Percentiles rank a stretch among this genome's conserved stretches.
phyloP scores from a whole-genome alignment of 306 rosid genomes.

The Begonia fuchsioides region DNA sequence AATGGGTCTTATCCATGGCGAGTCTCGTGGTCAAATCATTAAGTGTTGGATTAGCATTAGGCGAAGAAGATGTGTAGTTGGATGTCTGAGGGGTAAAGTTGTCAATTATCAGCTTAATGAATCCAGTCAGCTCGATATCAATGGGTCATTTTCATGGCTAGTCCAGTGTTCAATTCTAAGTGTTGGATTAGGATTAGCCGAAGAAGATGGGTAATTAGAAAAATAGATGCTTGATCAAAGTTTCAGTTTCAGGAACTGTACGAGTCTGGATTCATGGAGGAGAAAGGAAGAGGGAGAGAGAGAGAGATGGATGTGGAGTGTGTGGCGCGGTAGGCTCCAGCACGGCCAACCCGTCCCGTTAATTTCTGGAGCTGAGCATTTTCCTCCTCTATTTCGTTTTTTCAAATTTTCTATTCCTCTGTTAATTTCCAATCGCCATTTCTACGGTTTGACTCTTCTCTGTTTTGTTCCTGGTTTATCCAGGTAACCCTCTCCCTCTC shows the following conservation, averaged over 20 bases:
- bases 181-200: too few relatives aligned
- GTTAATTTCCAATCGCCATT: slow-evolving; percentile 2
- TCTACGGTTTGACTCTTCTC: slow-evolving; percentile 1
- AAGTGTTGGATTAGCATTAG: too few relatives aligned
- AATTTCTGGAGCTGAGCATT: slow-evolving; percentile 1
- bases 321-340: slow-evolving; percentile 4
- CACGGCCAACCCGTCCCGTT: slow-evolving; percentile 10
- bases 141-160: too few relatives aligned
- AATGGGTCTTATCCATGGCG: too few relatives aligned
- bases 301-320: background rate
- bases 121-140: too few relatives aligned
- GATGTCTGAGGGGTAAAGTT: too few relatives aligned
- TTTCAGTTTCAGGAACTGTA: background rate
- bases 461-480: background rate
- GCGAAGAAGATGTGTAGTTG: too few relatives aligned
- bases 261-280: background rate
- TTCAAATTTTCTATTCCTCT: background rate
- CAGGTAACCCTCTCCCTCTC: slow-evolving; percentile 1
- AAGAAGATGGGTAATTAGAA: too few relatives aligned
- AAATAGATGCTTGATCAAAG: background rate
- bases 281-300: background rate
- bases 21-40: too few relatives aligned
- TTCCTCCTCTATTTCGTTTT: slow-evolving; percentile 4
- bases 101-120: too few relatives aligned
- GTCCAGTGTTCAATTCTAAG: too few relatives aligned